These are phyloP conservation scores for Chytriomyces confervae DNA, from an alignment of 192 early-diverging fungal species.

Conservation along the genomic window DNA sequence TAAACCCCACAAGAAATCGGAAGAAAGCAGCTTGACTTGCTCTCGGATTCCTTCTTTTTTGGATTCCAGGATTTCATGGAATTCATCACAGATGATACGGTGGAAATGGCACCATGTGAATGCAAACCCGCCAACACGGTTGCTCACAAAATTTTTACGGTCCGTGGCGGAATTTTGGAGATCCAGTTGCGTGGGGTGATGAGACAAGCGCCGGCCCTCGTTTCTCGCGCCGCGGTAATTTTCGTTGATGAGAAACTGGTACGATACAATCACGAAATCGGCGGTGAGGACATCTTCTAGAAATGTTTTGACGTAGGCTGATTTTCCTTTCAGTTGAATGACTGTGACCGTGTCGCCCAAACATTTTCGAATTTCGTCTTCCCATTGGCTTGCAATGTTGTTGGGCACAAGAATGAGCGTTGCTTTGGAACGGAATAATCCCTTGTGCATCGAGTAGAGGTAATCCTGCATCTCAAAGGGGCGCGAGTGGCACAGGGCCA, in stretches of 20 bases:
- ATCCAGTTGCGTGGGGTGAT: background rate
- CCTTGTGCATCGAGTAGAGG: background rate
- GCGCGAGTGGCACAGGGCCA: constrained; percentile 20
- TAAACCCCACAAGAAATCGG: constrained; percentile 6
- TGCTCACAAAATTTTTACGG: background rate
- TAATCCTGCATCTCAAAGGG: constrained; percentile 2
- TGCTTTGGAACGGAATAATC: no score
- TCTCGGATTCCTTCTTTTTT: background rate
- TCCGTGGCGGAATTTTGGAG: background rate
- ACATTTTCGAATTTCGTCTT: constrained; percentile 30
- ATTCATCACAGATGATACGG: constrained; percentile 25
- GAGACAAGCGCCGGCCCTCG: background rate
- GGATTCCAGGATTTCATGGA: constrained; percentile 15
- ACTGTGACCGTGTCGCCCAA: constrained; percentile 13
- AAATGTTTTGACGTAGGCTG: background rate
- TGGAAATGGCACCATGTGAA: constrained; percentile 26
- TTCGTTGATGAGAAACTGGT: constrained; percentile 30
- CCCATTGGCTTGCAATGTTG: constrained; percentile 29
- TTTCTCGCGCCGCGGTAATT: background rate
- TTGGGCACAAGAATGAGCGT: constrained; percentile 4
- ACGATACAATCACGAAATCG: constrained; percentile 26
- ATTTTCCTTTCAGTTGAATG: constrained; percentile 29
- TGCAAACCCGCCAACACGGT: constrained; percentile 1
- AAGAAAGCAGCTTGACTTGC: background rate
- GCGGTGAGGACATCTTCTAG: background rate